These are phyloP conservation scores for Botryotinia convoluta DNA, from an alignment of 2,329 filamentous ascomycete species.

Conservation along the genomic window DNA sequence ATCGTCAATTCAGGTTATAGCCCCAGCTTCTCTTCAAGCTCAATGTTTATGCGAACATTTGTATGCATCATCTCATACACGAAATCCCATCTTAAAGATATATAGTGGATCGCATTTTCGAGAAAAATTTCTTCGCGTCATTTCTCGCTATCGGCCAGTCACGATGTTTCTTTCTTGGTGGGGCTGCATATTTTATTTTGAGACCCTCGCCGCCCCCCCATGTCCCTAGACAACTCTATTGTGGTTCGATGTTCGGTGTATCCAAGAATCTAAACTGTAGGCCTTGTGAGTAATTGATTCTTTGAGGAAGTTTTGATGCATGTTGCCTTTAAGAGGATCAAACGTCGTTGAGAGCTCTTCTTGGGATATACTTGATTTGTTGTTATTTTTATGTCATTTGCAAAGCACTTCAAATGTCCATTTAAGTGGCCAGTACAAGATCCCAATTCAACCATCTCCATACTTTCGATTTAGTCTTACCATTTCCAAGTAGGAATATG, in stretches of 20 bases:
- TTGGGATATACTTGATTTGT: background rate
- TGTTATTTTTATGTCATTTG: background rate
- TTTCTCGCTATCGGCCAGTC: background rate
- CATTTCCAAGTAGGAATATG: background rate
- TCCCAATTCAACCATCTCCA: background rate
- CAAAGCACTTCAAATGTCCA: background rate
- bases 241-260: background rate
- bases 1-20: constrained; percentile 1
- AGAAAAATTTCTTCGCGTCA: constrained; percentile 14
- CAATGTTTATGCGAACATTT: constrained; percentile 1
- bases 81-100: background rate
- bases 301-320: background rate
- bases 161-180: background rate
- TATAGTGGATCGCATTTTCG: background rate
- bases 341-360: background rate
- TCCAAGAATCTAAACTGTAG: background rate
- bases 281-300: background rate
- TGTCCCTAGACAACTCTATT: background rate
- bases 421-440: background rate
- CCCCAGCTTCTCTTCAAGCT: background rate
- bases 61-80: background rate
- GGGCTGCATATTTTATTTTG: background rate
- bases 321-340: background rate
- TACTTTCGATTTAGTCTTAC: background rate
- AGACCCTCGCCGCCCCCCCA: background rate